phyloP scores from a whole-genome alignment of 2,329 filamentous ascomycete genomes.

The Colletotrichum cordylinicola region DNA sequence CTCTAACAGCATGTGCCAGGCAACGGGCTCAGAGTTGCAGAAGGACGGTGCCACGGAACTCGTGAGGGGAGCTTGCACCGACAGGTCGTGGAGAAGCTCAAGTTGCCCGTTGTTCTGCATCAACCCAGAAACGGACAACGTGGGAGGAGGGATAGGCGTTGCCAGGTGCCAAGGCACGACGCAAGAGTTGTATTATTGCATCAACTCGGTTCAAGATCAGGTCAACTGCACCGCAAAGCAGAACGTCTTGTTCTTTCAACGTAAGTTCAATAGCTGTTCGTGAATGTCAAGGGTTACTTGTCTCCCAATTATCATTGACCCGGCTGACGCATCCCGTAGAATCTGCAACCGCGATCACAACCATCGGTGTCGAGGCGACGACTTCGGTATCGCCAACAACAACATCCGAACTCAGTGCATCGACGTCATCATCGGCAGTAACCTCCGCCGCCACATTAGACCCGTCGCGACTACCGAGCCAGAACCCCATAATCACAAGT shows the following conservation, averaged over 20 bases:
- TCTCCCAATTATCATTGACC: background rate
- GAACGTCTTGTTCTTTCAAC: slow-evolving; percentile 24
- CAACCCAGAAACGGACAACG: slow-evolving; percentile 25
- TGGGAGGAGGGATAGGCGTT: slow-evolving; percentile 26
- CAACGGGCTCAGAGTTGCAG: slow-evolving; percentile 28
- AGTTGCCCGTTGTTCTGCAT: slow-evolving; percentile 39
- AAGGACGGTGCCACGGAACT: slow-evolving; percentile 27
- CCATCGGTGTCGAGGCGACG: background rate
- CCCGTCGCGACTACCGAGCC: background rate
- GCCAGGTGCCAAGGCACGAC: slow-evolving; percentile 12
- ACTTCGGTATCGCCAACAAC: background rate
- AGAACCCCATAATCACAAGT: background rate
- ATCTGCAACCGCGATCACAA: background rate
- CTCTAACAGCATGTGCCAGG: slow-evolving; percentile 37
- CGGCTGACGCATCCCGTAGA: background rate
- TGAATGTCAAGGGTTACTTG: accelerated
- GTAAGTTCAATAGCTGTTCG: background rate
- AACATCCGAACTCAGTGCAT: background rate
- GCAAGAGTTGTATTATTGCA: slow-evolving; percentile 30
- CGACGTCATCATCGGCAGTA: background rate
- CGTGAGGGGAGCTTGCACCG: slow-evolving; percentile 39
- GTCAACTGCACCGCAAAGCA: background rate
- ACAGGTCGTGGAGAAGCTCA: slow-evolving; percentile 33
- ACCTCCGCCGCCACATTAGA: background rate
- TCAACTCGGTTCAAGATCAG: slow-evolving; percentile 19